A percentile compares a stretch with the other conserved stretches of the same genome.
These are phyloP conservation scores for Quercus agrifolia DNA, from an alignment of 306 rosid species.

Conservation along the genomic window DNA sequence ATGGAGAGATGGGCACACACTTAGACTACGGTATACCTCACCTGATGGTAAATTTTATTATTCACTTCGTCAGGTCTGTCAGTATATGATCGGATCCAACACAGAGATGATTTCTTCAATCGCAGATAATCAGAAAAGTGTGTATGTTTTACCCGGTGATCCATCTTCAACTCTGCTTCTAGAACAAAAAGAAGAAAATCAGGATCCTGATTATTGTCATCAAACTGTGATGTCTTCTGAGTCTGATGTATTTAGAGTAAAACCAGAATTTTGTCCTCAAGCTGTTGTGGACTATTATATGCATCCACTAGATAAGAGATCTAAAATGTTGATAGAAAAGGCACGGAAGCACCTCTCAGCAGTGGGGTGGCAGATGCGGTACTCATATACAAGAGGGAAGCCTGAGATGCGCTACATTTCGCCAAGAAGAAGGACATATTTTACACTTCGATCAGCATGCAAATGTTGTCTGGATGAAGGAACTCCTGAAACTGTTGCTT, in stretches of 20 bases:
- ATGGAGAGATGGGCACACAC: neutral
- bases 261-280: slow-evolving; percentile 35
- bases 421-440: slow-evolving; percentile 25
- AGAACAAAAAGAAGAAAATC: slow-evolving; percentile 24
- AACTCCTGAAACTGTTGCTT: slow-evolving; percentile 6
- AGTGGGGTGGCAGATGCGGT: slow-evolving; percentile 39
- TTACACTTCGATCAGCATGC: slow-evolving; percentile 47
- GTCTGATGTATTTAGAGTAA: slow-evolving; percentile 1
- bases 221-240: slow-evolving; percentile 9
- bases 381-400: slow-evolving; percentile 24
- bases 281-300: slow-evolving; percentile 44
- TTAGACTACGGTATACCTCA: slow-evolving; percentile 29
- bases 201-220: slow-evolving; percentile 17
- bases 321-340: slow-evolving; percentile 16
- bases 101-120: slow-evolving; percentile 14
- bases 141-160: slow-evolving; percentile 4
- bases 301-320: neutral
- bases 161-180: slow-evolving; percentile 7
- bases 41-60: slow-evolving; percentile 37
- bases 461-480: slow-evolving; percentile 26
- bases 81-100: slow-evolving; percentile 18
- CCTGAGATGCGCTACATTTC: slow-evolving; percentile 36
- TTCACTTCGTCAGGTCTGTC: slow-evolving; percentile 48
- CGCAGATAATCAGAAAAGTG: slow-evolving; percentile 19
- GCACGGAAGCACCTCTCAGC: slow-evolving; percentile 46